These are phyloP conservation scores for Lactarius psammicola DNA, from an alignment of 768 basidiomycete genomes.

Conservation along the genomic window DNA sequence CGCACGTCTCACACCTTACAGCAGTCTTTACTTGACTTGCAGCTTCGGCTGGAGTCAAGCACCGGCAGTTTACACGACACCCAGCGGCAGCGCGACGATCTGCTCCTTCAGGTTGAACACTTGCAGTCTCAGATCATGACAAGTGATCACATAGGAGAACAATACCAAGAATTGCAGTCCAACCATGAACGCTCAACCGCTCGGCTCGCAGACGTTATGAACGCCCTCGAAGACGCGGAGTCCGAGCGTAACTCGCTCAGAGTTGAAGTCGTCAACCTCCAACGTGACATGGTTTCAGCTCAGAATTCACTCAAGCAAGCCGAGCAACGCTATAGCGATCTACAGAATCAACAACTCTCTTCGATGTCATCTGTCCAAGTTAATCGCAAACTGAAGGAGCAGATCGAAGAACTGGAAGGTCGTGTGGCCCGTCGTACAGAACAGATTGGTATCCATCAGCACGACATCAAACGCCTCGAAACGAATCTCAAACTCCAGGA, in stretches of 20 bases:
- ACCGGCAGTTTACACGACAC: slow-evolving; percentile 5
- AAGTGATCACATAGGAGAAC: slow-evolving; percentile 17
- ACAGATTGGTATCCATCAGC: slow-evolving; percentile 77
- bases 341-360: slow-evolving; percentile 67
- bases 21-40: slow-evolving; percentile 12
- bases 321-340: slow-evolving; percentile 57
- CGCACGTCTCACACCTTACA: slow-evolving; percentile 4
- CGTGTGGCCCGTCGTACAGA: slow-evolving; percentile 66
- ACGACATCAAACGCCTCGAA: slow-evolving; percentile 74
- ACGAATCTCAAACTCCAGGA: slow-evolving; percentile 73
- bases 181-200: slow-evolving; percentile 44
- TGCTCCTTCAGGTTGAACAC: slow-evolving; percentile 18
- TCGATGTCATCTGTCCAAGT: slow-evolving; percentile 50
- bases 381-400: slow-evolving; percentile 53
- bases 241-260: slow-evolving; percentile 64
- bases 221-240: slow-evolving; percentile 54
- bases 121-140: slow-evolving; percentile 22
- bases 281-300: slow-evolving; percentile 51
- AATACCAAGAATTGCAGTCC: slow-evolving; percentile 19
- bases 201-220: slow-evolving; percentile 48
- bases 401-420: slow-evolving; percentile 66
- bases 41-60: slow-evolving; percentile 1
- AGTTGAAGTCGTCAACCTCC: slow-evolving; percentile 64
- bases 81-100: slow-evolving; percentile 14
- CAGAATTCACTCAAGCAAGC: slow-evolving; percentile 55